These are phyloP conservation scores for Penicillium daleae DNA, from an alignment of 495 filamentous ascomycete species.

Conservation along the genomic window DNA sequence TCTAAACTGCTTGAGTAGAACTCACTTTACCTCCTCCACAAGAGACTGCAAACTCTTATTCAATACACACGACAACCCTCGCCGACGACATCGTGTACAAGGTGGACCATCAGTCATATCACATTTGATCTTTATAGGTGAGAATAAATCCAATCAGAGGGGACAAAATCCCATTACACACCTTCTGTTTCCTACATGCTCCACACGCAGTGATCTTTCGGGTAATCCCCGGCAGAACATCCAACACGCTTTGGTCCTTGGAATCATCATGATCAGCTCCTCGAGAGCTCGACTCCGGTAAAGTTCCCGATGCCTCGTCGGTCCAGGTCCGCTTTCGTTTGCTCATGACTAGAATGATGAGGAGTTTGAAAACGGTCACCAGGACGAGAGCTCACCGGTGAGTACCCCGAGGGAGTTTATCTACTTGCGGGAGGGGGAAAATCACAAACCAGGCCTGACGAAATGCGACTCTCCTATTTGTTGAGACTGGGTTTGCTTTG, in stretches of 20 bases:
- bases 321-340: slow-evolving; percentile 23
- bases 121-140: slow-evolving; percentile 46
- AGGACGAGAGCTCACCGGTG: slow-evolving; percentile 14
- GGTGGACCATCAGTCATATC: slow-evolving; percentile 45
- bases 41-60: slow-evolving; percentile 52
- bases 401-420: slow-evolving; percentile 25
- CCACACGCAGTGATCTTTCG: slow-evolving; percentile 52
- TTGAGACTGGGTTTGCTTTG: slow-evolving; percentile 2
- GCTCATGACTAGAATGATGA: slow-evolving; percentile 6
- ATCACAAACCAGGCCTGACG: background rate
- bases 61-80: slow-evolving; percentile 44
- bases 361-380: background rate
- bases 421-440: slow-evolving; percentile 14
- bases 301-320: slow-evolving; percentile 23
- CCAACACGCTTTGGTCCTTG: slow-evolving; percentile 21
- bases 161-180: slow-evolving; percentile 13
- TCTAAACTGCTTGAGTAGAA: background rate
- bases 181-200: slow-evolving; percentile 50
- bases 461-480: slow-evolving; percentile 18
- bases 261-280: slow-evolving; percentile 1
- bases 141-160: slow-evolving; percentile 15
- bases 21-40: slow-evolving; percentile 41
- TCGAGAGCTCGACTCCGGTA: slow-evolving; percentile 18
- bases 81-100: slow-evolving; percentile 44
- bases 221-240: slow-evolving; percentile 42